phyloP scores from a whole-genome alignment of 2,329 filamentous ascomycete species.

The Chaetomium globosum region DNA sequence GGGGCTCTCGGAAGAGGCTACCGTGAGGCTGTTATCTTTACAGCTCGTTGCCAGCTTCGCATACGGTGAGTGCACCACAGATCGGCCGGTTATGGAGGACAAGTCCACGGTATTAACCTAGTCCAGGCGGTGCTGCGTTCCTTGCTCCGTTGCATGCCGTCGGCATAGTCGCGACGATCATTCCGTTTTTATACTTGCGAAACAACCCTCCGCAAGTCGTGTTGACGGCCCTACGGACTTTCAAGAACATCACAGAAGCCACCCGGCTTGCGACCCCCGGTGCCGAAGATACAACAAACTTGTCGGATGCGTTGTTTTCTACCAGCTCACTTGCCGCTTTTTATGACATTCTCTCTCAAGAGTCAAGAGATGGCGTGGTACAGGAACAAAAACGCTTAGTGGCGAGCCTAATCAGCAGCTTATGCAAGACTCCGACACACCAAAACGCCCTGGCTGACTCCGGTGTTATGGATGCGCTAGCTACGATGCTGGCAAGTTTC shows the following conservation, averaged over 20 bases:
- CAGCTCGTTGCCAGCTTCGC: conserved; percentile 84
- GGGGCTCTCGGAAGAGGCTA: conserved; percentile 63
- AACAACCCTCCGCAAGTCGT: conserved; percentile 68
- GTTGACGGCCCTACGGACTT: conserved; percentile 71
- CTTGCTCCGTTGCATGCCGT: conserved; percentile 72
- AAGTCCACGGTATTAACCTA: not conserved
- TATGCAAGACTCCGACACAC: conserved; percentile 71
- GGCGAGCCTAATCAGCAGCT: conserved; percentile 56
- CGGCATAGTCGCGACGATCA: conserved; percentile 67
- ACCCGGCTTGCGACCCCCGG: conserved; percentile 56
- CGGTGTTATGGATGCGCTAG: conserved; percentile 77
- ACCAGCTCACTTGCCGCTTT: conserved; percentile 64
- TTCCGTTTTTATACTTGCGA: conserved; percentile 68
- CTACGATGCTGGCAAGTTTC: conserved; percentile 71
- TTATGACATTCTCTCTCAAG: conserved; percentile 64
- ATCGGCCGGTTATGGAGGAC: not conserved
- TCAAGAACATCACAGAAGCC: conserved; percentile 72
- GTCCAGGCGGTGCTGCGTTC: conserved; percentile 75
- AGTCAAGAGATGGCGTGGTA: conserved; percentile 52
- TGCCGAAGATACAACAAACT: conserved; percentile 48
- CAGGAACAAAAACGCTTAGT: conserved; percentile 66
- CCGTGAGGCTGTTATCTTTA: conserved; percentile 73
- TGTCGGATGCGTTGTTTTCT: conserved; percentile 68
- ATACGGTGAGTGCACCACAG: conserved; percentile 61
- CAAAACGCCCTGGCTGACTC: conserved; percentile 71